Evolutionary conservation across 2,329 filamentous ascomycete genomes (phyloP), one percentile per base, ranked within the genome.

Genomic region (Bisporella sp.): DNA sequence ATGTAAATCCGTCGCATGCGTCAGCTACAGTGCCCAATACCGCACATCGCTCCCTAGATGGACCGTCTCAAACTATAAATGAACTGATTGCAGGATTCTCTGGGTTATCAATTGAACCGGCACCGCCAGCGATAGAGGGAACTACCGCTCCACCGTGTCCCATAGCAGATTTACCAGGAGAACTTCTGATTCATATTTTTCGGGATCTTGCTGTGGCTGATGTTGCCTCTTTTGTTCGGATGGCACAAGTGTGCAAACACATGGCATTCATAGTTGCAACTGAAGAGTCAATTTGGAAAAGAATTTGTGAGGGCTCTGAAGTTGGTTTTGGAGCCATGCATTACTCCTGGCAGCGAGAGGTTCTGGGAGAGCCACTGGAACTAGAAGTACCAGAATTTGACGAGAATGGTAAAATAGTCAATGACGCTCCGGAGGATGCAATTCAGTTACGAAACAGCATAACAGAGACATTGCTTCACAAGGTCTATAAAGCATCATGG

Each of bases 211-310:
- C 89, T 1, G 65, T 86, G 42, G 64, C 73, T 31, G 93, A 99
- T 57, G 76, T 95, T 0, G 85, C 84, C 3, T 81, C 86, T 39
- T 91, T 95, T 59, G 79, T 78, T 21, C 84, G 88, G 29, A 73
- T 91, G 12, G 78, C 89, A 0, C 79, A 84, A 55, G 91, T 96
- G 3, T 97, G 92, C 73, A 95, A 89, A 66, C 81, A 85, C 11
- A 73, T 97, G 41, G 90, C 92, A 28, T 96, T 87, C 65, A 79
- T 97, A 21, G 84, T 95, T 46, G 75, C 82, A 31, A 87, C 86
- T 5, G 91, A 97, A 65, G 85, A 96, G 60, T 78, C 79, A 41
- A 86, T 96, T 60, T 99, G 93, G 91, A 88, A 84, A 52, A 78
- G 81, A 13, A 70, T 96, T 4, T 87, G 85, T 43, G 69, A 87